Percentiles rank a stretch among this genome's conserved stretches.
Conservation (phyloP, 2,329 filamentous ascomycete species). For the Penicillium italicum region DNA sequence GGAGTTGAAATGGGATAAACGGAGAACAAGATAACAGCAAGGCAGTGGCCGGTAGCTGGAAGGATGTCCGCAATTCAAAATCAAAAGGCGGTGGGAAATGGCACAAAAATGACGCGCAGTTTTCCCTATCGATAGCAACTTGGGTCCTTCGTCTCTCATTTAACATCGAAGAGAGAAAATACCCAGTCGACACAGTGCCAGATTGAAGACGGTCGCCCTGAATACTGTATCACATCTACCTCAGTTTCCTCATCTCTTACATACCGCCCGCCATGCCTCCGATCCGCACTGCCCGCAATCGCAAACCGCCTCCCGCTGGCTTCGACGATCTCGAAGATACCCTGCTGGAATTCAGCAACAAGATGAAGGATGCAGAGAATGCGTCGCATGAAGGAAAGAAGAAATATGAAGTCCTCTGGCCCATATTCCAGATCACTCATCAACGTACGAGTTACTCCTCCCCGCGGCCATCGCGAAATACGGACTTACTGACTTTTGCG, state of each 20-base stretch:
- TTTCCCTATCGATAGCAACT: conserved; percentile 9
- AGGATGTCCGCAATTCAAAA: conserved; percentile 16
- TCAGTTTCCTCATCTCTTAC: not conserved
- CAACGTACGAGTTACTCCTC: conserved; percentile 58
- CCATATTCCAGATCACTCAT: conserved; percentile 95
- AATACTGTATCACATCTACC: not conserved
- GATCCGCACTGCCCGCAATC: conserved; percentile 56
- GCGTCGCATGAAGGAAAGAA: conserved; percentile 72
- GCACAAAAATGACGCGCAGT: conserved; percentile 27
- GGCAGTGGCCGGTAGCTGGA: not conserved
- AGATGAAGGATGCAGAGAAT: conserved; percentile 80
- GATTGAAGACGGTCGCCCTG: not conserved
- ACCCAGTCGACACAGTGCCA: not conserved
- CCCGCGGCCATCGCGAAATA: not conserved
- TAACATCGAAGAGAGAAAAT: not conserved
- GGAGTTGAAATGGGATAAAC: not conserved
- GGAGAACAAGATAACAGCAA: not conserved
- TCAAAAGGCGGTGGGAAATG: conserved; percentile 25
- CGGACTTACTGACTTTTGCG: not conserved
- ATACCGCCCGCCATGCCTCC: conserved; percentile 52
- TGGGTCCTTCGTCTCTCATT: not conserved
- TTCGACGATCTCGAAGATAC: conserved; percentile 68
- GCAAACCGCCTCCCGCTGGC: conserved; percentile 62
- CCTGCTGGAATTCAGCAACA: conserved; percentile 63
- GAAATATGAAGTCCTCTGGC: conserved; percentile 93